Conservation (phyloP, 106 monocot genomes). For the Dendrobium chrysotoxum region DNA sequence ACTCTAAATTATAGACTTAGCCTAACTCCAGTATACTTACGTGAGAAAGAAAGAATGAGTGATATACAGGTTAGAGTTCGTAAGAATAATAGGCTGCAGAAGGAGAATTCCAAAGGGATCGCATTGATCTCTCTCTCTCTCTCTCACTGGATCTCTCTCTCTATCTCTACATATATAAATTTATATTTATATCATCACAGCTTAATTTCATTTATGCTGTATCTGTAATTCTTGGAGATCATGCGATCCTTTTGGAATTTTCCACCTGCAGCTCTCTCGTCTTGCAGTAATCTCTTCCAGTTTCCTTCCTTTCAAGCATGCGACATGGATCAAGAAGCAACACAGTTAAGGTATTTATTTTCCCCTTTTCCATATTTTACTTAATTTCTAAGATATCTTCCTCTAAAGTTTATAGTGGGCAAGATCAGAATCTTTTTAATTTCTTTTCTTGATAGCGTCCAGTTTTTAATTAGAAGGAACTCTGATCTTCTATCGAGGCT, state of each 20-base stretch:
- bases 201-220: background rate
- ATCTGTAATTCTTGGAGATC: conserved; percentile 11
- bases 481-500: too few relatives aligned
- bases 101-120: conserved; percentile 27
- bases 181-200: background rate
- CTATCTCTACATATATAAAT: background rate
- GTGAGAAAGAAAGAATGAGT: too few relatives aligned
- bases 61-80: too few relatives aligned
- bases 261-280: conserved; percentile 12
- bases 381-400: too few relatives aligned
- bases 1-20: too few relatives aligned
- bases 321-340: background rate
- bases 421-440: too few relatives aligned
- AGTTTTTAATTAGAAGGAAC: too few relatives aligned
- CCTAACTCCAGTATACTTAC: too few relatives aligned
- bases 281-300: background rate
- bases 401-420: too few relatives aligned
- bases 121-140: conserved; percentile 20
- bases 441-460: too few relatives aligned
- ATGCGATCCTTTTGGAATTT: conserved; percentile 26
- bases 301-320: background rate
- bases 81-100: background rate
- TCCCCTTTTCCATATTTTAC: too few relatives aligned
- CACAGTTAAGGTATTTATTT: background rate
- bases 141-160: background rate